Percentiles rank a stretch among this genome's conserved stretches.
These are phyloP conservation scores for Hirsutella minnesotensis DNA, from an alignment of 2,329 filamentous ascomycete genomes.

Conservation along the genomic window DNA sequence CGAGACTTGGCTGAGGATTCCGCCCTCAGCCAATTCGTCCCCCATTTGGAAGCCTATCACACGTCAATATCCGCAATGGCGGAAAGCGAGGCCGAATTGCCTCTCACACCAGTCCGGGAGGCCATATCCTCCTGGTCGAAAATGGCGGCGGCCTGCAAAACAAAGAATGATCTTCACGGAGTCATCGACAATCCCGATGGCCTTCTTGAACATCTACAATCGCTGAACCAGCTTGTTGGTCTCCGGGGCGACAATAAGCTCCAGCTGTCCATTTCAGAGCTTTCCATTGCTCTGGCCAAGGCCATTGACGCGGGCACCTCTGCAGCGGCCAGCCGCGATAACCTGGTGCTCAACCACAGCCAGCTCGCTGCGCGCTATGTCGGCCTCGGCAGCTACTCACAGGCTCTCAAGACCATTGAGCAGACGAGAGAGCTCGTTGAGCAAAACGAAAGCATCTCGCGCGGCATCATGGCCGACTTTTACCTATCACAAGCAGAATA, in stretches of 20 bases:
- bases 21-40: slow-evolving; percentile 29
- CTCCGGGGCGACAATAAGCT: slow-evolving; percentile 37
- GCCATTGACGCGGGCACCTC: slow-evolving; percentile 14
- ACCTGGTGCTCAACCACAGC: slow-evolving; percentile 32
- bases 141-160: slow-evolving; percentile 25
- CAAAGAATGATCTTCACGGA: slow-evolving; percentile 27
- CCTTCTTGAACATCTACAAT: slow-evolving; percentile 36
- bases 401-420: slow-evolving; percentile 41
- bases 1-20: slow-evolving; percentile 32
- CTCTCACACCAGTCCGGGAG: slow-evolving; percentile 18
- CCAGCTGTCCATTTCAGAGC: slow-evolving; percentile 33
- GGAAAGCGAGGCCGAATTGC: slow-evolving; percentile 19
- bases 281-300: slow-evolving; percentile 30
- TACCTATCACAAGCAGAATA: slow-evolving; percentile 68
- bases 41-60: slow-evolving; percentile 35
- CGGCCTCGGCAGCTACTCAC: slow-evolving; percentile 36
- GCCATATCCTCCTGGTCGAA: slow-evolving; percentile 32
- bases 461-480: slow-evolving; percentile 36
- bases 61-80: slow-evolving; percentile 31
- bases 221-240: slow-evolving; percentile 37
- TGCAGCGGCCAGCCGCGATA: slow-evolving; percentile 18
- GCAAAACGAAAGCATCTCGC: slow-evolving; percentile 23
- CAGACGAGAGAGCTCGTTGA: slow-evolving; percentile 39
- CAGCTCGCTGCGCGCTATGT: slow-evolving; percentile 41
- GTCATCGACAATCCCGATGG: slow-evolving; percentile 37